phyloP scores from a whole-genome alignment of 2,329 filamentous ascomycete genomes.

The Zymoseptoria pseudotritici region DNA sequence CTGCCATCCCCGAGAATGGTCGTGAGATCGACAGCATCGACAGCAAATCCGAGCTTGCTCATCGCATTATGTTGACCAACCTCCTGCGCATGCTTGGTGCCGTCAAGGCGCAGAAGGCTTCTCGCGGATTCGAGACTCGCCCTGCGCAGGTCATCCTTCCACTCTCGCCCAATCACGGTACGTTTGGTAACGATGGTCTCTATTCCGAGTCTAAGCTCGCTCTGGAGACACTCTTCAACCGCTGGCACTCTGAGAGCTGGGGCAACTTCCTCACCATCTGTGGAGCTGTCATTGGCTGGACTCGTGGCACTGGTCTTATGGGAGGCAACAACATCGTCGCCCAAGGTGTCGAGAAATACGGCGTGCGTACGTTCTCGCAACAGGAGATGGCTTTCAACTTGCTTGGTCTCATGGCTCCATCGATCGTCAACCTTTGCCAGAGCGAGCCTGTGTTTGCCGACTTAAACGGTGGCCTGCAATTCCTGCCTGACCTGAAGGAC shows the following conservation, averaged over 20 bases:
- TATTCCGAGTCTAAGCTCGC: constrained; percentile 98
- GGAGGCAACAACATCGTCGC: constrained; percentile 95
- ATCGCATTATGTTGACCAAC: constrained; percentile 99
- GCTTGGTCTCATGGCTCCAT: constrained; percentile 88
- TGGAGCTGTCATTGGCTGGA: constrained; percentile 98
- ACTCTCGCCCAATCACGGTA: constrained; percentile 95
- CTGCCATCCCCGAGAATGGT: constrained; percentile 94
- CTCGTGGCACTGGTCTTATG: constrained; percentile 96
- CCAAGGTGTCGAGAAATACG: constrained; percentile 91
- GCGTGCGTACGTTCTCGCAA: constrained; percentile 96
- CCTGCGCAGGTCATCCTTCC: constrained; percentile 95
- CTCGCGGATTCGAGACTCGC: constrained; percentile 84
- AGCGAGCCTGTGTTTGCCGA: constrained; percentile 93
- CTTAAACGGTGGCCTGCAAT: constrained; percentile 94
- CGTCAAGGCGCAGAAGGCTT: constrained; percentile 84
- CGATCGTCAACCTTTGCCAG: constrained; percentile 92
- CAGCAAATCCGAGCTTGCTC: constrained; percentile 93
- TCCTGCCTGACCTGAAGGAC: constrained; percentile 91
- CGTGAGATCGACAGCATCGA: constrained; percentile 96
- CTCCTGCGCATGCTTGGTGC: constrained; percentile 81
- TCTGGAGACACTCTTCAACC: constrained; percentile 94
- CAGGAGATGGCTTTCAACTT: constrained; percentile 99
- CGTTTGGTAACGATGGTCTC: constrained; percentile 93
- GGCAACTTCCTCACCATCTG: constrained; percentile 96
- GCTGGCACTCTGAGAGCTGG: constrained; percentile 98